These are phyloP conservation scores for Corniculantispora saksenae DNA, from an alignment of 2,329 filamentous ascomycete species.

Conservation along the genomic window DNA sequence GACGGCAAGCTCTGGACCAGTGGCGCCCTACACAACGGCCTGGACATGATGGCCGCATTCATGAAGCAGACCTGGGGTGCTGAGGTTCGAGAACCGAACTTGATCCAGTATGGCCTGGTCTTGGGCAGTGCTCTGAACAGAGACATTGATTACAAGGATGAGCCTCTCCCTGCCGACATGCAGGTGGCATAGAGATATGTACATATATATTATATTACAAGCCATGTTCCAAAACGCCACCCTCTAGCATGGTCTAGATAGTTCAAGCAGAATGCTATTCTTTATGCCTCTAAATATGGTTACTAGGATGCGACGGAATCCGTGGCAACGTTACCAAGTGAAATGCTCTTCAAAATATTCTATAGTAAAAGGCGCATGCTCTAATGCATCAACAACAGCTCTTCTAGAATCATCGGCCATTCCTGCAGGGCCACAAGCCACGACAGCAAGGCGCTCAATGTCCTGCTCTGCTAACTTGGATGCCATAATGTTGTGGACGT, in stretches of 20 bases:
- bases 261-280: not conserved
- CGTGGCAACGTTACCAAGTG: slow-evolving; percentile 36
- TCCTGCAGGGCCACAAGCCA: slow-evolving; percentile 46
- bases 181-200: not conserved
- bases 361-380: slow-evolving; percentile 28
- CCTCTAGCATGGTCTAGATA: not conserved
- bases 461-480: slow-evolving; percentile 26
- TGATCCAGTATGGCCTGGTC: slow-evolving; percentile 26
- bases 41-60: slow-evolving; percentile 37
- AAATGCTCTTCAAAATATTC: slow-evolving; percentile 49
- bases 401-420: slow-evolving; percentile 47
- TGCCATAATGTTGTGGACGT: slow-evolving; percentile 35
- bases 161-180: not conserved
- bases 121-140: slow-evolving; percentile 30
- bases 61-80: slow-evolving; percentile 30
- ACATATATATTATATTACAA: not conserved
- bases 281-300: not conserved
- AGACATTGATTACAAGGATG: slow-evolving; percentile 37
- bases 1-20: slow-evolving; percentile 41
- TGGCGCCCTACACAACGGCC: slow-evolving; percentile 36
- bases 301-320: not conserved
- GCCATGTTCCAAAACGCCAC: not conserved
- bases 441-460: slow-evolving; percentile 37
- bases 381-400: slow-evolving; percentile 36
- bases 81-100: slow-evolving; percentile 12